Conservation (phyloP, 2,329 filamentous ascomycete species). For the Sporothrix luriei region DNA sequence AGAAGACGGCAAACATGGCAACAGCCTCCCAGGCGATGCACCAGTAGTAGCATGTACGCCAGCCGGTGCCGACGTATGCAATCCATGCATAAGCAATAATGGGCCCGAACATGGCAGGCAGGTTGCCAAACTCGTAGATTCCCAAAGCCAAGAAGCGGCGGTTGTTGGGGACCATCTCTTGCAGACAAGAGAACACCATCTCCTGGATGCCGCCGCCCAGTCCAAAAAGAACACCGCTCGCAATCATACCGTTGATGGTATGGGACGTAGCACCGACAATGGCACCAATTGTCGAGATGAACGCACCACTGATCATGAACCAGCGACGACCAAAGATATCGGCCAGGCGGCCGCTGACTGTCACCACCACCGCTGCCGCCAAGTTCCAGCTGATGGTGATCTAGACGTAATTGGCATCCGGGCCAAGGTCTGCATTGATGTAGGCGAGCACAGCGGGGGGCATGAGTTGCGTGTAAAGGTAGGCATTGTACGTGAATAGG, state of each 20-base stretch:
- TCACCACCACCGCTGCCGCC: constrained; percentile 28
- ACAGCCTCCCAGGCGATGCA: constrained; percentile 41
- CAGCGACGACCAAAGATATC: constrained; percentile 47
- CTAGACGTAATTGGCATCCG: constrained; percentile 30
- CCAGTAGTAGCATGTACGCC: constrained; percentile 44
- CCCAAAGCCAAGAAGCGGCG: constrained; percentile 42
- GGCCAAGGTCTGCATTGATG: constrained; percentile 30
- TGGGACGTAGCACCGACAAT: constrained; percentile 46
- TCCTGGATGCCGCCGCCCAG: constrained; percentile 46
- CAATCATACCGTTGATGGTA: constrained; percentile 47
- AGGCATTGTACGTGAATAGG: constrained; percentile 34
- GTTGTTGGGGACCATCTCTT: constrained; percentile 46
- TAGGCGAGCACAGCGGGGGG: constrained; percentile 27
- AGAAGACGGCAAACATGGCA: constrained; percentile 37
- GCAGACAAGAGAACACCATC: constrained; percentile 44
- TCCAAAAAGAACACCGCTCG: constrained; percentile 45
- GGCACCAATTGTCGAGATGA: constrained; percentile 43
- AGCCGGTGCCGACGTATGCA: constrained; percentile 39
- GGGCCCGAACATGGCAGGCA: constrained; percentile 41
- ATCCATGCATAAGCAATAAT: constrained; percentile 44
- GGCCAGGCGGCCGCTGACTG: constrained; percentile 41
- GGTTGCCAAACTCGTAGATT: constrained; percentile 42
- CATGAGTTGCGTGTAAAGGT: constrained; percentile 29
- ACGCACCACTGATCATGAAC: constrained; percentile 44
- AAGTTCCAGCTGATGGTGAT: constrained; percentile 31